phyloP scores from a whole-genome alignment of 371 early-diverging fungal genomes.

The Sporodiniella umbellata region DNA sequence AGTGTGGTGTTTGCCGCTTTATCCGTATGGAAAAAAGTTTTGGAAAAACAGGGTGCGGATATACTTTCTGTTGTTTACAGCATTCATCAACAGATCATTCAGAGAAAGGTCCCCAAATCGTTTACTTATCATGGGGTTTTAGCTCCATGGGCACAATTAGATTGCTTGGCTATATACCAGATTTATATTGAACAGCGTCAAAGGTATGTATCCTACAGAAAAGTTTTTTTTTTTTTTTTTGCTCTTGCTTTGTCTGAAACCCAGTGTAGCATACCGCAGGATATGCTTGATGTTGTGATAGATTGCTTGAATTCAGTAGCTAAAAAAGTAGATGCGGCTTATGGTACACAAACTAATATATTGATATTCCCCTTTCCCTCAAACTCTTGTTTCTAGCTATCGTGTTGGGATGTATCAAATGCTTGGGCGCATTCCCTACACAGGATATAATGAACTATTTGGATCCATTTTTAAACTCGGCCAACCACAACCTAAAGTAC shows the following conservation, averaged over 20 bases:
- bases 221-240: too few species aligned
- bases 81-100: constrained; percentile 38
- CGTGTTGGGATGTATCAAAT: constrained; percentile 36
- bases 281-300: constrained; percentile 20
- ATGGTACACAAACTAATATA: constrained; percentile 26
- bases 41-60: constrained; percentile 22
- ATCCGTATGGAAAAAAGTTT: constrained; percentile 32
- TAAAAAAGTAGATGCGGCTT: constrained; percentile 47
- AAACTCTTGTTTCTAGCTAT: constrained; percentile 24
- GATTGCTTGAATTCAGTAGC: constrained; percentile 29
- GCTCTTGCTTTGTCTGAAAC: background rate
- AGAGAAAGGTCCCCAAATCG: constrained; percentile 31
- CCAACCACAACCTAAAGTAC: constrained; percentile 46
- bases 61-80: constrained; percentile 31
- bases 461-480: constrained; percentile 23
- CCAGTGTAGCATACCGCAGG: constrained; percentile 18
- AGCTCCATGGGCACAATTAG: constrained; percentile 55
- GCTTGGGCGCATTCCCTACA: constrained; percentile 5
- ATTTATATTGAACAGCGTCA: constrained; percentile 27
- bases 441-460: constrained; percentile 27
- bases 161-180: constrained; percentile 32
- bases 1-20: constrained; percentile 45
- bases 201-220: constrained; percentile 11
- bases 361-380: background rate
- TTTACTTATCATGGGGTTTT: constrained; percentile 50